Base-by-base conservation (phyloP, 306 rosid genomes). In the Arachis hypogaea region DNA sequence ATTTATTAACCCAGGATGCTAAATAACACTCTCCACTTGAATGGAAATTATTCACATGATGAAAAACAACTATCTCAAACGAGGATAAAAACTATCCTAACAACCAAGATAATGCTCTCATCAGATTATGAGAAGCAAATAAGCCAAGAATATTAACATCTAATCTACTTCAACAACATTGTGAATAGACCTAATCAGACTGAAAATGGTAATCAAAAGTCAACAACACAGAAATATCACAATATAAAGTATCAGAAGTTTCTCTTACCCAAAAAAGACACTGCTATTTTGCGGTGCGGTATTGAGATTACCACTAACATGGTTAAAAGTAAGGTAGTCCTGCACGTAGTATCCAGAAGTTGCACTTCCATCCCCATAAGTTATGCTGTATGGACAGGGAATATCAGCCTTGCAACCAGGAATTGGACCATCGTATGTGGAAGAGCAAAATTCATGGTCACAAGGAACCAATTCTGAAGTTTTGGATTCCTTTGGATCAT, bases 361-460 rank as follows among this genome's bases (percentile, higher is more conserved):
- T 57, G 93, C 40, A 84, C 98, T 90, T 81, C 98, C 99, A 72
- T 95, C 99, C 68, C 97, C 99, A 64, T 95, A 95, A 18, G 82
- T 77, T 75, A 95, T 86, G 56, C 69, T 83, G 71, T 90, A 95
- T 12, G 85, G 87, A 83, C 98, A 95, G n/a, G 71, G 78, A 56
- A 46, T 60, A 0, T 74, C 83, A 22, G 88, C 65, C 77, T 55
- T 85, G 84, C 99, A 95, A 59, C 85, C 90, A 40, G 88, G 80
- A 83, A 88, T 75, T 33, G 50, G 85, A 83, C 92, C 87, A n/a
- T 85, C 85, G 73, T 78, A 86, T 8, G 88, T 68, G 63, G 90
- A 58, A 75, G 82, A 68, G 83, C 98, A 95, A 81, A 95, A 90
- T 2, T 80, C 80, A 71, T 95, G 86, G 41, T 80, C 85, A 80